These are phyloP conservation scores for Jaapia argillacea DNA, from an alignment of 768 basidiomycete genomes.

Conservation along the genomic window DNA sequence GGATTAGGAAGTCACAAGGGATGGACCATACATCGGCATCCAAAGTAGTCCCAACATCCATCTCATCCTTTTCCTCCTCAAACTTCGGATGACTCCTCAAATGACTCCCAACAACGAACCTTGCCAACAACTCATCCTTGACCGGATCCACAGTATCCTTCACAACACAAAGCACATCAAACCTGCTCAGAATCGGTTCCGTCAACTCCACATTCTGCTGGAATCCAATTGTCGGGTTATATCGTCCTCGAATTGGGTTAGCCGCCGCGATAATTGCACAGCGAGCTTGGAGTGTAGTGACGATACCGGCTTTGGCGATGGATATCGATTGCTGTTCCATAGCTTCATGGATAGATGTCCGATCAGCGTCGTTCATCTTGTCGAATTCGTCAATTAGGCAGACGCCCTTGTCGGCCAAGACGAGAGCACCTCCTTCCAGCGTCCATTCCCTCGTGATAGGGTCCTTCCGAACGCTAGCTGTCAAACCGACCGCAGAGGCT, in stretches of 20 bases:
- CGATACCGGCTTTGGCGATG: conserved; percentile 97
- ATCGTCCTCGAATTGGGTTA: conserved; percentile 93
- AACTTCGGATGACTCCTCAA: conserved; percentile 92
- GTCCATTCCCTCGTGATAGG: conserved; percentile 98
- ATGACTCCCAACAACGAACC: conserved; percentile 98
- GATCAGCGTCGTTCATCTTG: conserved; percentile 99
- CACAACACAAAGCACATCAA: conserved; percentile 96
- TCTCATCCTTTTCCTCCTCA: conserved; percentile 78
- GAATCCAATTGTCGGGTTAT: conserved; percentile 98
- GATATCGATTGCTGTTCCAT: conserved; percentile 99
- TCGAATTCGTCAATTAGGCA: conserved; percentile 99
- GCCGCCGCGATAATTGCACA: conserved; percentile 98
- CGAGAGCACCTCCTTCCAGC: conserved; percentile 93
- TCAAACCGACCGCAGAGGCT: conserved; percentile 95
- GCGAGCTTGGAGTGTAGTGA: conserved; percentile 95
- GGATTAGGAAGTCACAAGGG: neutral
- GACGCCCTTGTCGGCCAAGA: conserved; percentile 96
- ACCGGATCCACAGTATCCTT: conserved; percentile 97
- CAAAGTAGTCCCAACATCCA: conserved; percentile 80
- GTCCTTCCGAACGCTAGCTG: conserved; percentile 97
- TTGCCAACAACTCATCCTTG: conserved; percentile 90
- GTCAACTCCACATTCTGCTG: conserved; percentile 98
- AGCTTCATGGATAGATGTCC: conserved; percentile 98
- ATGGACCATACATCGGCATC: conserved; percentile 77
- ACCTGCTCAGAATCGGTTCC: conserved; percentile 95